phyloP scores from a whole-genome alignment of 176 grass and related monocot species.

The Microstegium vimineum region DNA sequence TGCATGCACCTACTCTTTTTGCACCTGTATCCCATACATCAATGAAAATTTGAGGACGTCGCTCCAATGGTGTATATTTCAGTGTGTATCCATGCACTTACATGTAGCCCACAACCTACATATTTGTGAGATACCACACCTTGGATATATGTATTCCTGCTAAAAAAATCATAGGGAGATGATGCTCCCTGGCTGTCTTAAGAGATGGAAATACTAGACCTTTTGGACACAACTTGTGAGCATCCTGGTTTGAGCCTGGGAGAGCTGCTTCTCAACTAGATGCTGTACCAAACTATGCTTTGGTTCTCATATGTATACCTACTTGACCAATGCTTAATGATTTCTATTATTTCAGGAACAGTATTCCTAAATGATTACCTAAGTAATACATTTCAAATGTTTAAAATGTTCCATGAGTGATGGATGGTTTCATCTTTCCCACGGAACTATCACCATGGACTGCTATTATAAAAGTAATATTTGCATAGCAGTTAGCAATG shows the following conservation, averaged over 20 bases:
- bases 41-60: neutral
- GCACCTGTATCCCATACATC: neutral
- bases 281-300: neutral
- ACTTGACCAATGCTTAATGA: neutral
- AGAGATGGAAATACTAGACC: neutral
- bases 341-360: constrained; percentile 9
- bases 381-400: neutral
- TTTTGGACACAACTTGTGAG: neutral
- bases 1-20: neutral
- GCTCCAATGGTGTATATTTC: neutral
- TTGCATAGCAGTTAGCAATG: neutral
- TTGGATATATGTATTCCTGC: neutral
- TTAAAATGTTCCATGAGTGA: neutral
- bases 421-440: neutral
- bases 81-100: neutral
- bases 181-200: neutral
- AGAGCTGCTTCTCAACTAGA: neutral
- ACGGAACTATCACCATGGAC: neutral
- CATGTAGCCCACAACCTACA: neutral
- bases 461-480: neutral
- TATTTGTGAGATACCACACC: neutral
- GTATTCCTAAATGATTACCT: constrained; percentile 5
- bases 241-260: neutral
- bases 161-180: neutral
- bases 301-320: neutral